Evolutionary conservation across 352 stramenopile genomes (phyloP), one percentile per base, ranked within the genome.

Genomic region (Globisporangium irregulare): DNA sequence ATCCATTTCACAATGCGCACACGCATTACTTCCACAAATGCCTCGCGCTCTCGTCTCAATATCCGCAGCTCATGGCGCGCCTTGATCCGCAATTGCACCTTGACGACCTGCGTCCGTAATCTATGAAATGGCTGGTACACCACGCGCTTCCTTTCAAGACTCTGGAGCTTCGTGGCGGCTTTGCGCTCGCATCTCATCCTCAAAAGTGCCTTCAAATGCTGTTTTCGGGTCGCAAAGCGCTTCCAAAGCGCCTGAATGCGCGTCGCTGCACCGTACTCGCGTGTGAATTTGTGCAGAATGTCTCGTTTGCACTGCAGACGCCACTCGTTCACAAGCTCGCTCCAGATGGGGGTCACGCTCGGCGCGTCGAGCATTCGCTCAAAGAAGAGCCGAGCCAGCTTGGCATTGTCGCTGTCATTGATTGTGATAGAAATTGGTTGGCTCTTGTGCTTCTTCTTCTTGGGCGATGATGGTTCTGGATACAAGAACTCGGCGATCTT

Each of bases 1-100:
- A 87, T 89, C 84, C 81, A 92, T 12, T 56, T 61, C 14, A 89
- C 69, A 5, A 92, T 68, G 9, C 73, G 71, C 27, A 73, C 4
- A 14, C 72, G 75, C 82, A 88, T 90, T 3, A 59, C 20, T n/a
- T 90, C 76, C 1, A 87, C 58, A 32, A 77, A 78, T 6, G 62
- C 64, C 4, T 34, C 64, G 1, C 61, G 68, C 27, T 87, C 70
- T 14, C 51, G 32, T 22, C 79, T 78, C 46, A 91, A 70, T 5
- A 43, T 60, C 1, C 81, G 71, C n/a, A 91, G 59, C 15, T 77
- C 29, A 4, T 36, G 63, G 1, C 78, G 74, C 51, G 84, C 80
- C 32, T 75, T 59, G 20, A 91, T 36, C 12, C 64, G 76, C 1
- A 73, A 51, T 25, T 82, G 72, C 15, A 75, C 53, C 29, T 64